A percentile compares a stretch with the other conserved stretches of the same genome.
Conservation (phyloP, 2,329 filamentous ascomycete genomes). For the Xylaria arbuscula region DNA sequence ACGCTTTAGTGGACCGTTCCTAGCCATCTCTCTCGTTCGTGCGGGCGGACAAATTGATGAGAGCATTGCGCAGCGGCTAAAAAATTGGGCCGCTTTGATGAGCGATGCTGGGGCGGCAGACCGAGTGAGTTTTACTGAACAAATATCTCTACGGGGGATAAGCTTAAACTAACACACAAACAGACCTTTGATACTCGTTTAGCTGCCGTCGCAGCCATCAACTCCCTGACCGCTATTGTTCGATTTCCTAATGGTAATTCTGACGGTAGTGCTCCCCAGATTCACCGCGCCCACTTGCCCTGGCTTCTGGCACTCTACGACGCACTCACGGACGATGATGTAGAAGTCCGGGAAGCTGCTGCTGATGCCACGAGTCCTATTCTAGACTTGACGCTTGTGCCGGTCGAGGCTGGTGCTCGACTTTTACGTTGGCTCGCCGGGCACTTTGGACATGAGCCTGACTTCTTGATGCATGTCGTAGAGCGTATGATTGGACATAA, state of each 20-base stretch:
- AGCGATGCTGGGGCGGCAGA: conserved; percentile 60
- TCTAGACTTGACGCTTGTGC: conserved; percentile 57
- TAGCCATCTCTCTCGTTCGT: conserved; percentile 50
- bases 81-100: conserved; percentile 63
- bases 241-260: not conserved
- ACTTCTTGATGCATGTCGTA: conserved; percentile 56
- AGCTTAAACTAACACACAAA: conserved; percentile 21
- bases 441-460: conserved; percentile 50
- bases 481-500: conserved; percentile 56
- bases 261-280: not conserved
- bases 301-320: conserved; percentile 77
- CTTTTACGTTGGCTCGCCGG: conserved; percentile 58
- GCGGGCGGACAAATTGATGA: conserved; percentile 27
- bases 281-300: conserved; percentile 58
- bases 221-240: conserved; percentile 58
- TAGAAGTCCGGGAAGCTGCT: conserved; percentile 80
- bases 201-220: conserved; percentile 67
- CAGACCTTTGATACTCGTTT: conserved; percentile 74
- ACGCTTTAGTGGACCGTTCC: conserved; percentile 59
- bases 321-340: conserved; percentile 87
- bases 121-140: conserved; percentile 55
- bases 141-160: not conserved
- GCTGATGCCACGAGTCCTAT: conserved; percentile 62
- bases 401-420: conserved; percentile 59
- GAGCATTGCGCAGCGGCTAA: conserved; percentile 43